phyloP scores from a whole-genome alignment of 768 basidiomycete species.

The Leccinellum luteum region DNA sequence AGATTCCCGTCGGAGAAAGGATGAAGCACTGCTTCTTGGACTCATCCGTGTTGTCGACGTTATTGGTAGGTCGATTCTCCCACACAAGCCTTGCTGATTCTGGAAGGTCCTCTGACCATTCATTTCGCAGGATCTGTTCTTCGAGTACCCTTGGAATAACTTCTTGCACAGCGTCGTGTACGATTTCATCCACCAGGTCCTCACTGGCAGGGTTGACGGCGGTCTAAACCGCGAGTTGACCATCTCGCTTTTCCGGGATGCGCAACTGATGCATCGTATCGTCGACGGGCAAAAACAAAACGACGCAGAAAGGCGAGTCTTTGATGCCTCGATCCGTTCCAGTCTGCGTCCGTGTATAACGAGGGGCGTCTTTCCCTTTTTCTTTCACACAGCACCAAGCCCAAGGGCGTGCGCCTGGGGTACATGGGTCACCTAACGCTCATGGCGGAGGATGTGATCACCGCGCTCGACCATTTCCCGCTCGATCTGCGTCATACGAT shows the following conservation, averaged over 20 bases:
- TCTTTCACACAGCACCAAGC: slow-evolving; percentile 51
- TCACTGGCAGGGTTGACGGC: slow-evolving; percentile 83
- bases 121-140: slow-evolving; percentile 77
- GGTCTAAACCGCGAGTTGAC: slow-evolving; percentile 84
- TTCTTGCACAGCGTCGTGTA: slow-evolving; percentile 97
- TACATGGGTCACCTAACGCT: slow-evolving; percentile 98
- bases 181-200: slow-evolving; percentile 91
- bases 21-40: slow-evolving; percentile 80
- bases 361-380: not conserved
- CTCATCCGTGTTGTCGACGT: slow-evolving; percentile 64
- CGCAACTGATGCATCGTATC: slow-evolving; percentile 77
- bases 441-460: slow-evolving; percentile 92
- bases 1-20: slow-evolving; percentile 67
- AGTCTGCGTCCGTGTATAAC: not conserved
- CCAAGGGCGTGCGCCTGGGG: slow-evolving; percentile 78
- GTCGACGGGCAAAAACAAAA: slow-evolving; percentile 82
- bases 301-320: slow-evolving; percentile 65
- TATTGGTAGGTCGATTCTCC: slow-evolving; percentile 58
- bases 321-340: not conserved
- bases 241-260: slow-evolving; percentile 84
- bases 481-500: slow-evolving; percentile 68
- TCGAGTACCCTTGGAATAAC: slow-evolving; percentile 96
- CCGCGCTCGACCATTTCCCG: slow-evolving; percentile 85
- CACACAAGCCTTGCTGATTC: not conserved
- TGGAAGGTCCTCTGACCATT: not conserved